Evolutionary conservation across 2,329 filamentous ascomycete species (phyloP).

Genomic region (Colletotrichum noveboracense): DNA sequence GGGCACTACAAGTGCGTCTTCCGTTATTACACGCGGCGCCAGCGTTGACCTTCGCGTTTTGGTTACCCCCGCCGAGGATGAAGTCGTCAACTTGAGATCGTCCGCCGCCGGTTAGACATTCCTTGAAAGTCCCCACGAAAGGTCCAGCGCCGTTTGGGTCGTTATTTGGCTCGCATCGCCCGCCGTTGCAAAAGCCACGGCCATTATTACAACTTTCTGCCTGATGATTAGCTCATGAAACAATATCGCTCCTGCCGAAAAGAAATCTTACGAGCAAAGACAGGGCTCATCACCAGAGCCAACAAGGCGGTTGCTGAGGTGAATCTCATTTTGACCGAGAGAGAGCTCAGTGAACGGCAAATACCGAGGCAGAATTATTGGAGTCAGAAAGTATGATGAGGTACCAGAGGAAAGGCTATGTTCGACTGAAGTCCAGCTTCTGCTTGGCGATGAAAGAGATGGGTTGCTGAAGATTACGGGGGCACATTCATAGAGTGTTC

Average conservation of each 20-base stretch:
- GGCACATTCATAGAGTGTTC: neutral
- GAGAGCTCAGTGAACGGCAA: rapidly evolving
- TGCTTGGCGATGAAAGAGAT: neutral
- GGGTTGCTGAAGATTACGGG: neutral
- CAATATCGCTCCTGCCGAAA: neutral
- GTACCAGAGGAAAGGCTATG: neutral
- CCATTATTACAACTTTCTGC: slow-evolving; percentile 1
- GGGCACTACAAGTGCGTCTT: neutral
- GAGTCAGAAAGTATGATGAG: rapidly evolving
- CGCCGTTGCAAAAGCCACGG: neutral
- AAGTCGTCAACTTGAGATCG: neutral
- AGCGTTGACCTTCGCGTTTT: neutral
- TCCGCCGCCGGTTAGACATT: neutral
- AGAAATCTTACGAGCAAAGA: neutral
- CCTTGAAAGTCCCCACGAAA: neutral
- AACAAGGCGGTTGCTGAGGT: neutral
- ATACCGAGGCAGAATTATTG: neutral
- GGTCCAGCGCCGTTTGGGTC: neutral
- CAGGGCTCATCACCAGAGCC: neutral
- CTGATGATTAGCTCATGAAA: neutral
- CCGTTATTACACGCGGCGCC: neutral
- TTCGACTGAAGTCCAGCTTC: neutral
- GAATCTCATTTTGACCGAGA: neutral
- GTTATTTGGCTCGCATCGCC: neutral
- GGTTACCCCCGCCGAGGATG: neutral